Percentiles rank a stretch among this genome's conserved stretches.
Evolutionary conservation across 805 yeast genomes (phyloP).

Genomic region (Cyberlindnera petersonii): DNA sequence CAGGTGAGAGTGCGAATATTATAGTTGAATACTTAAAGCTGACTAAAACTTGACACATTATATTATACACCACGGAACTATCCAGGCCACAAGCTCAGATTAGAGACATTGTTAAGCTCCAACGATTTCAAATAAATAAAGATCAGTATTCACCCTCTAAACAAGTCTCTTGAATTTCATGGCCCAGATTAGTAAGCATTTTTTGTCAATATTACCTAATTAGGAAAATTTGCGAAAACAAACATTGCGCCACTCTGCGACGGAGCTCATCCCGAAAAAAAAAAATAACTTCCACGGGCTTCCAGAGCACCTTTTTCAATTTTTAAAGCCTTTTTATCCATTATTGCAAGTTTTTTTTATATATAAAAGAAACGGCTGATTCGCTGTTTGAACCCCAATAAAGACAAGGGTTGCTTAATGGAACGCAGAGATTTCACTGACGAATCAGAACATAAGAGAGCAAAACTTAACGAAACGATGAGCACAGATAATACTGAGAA

Average conservation of each 20-base stretch:
- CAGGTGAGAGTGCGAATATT: no score
- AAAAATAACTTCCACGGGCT: constrained; percentile 1
- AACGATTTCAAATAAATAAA: no score
- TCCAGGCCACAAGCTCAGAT: no score
- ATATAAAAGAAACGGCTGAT: background rate
- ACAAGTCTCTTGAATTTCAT: background rate
- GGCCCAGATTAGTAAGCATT: background rate
- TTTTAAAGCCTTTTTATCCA: background rate
- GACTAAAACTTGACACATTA: no score
- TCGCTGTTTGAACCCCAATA: no score
- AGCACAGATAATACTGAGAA: constrained; percentile 20
- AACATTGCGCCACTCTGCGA: constrained; percentile 6
- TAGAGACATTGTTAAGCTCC: no score
- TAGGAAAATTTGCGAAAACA: constrained; percentile 1
- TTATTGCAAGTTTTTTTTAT: background rate
- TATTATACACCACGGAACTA: no score
- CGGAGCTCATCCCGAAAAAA: constrained; percentile 14
- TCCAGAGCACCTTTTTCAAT: constrained; percentile 1
- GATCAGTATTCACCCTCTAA: no score
- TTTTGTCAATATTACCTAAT: background rate
- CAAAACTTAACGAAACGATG: constrained; percentile 15
- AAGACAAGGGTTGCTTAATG: background rate
- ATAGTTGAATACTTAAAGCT: no score
- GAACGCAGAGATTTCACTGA: background rate
- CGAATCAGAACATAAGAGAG: constrained; percentile 14